Percentiles rank a stretch among this genome's conserved stretches.
phyloP scores from a whole-genome alignment of 768 basidiomycete species.

The Atractiella rhizophila region DNA sequence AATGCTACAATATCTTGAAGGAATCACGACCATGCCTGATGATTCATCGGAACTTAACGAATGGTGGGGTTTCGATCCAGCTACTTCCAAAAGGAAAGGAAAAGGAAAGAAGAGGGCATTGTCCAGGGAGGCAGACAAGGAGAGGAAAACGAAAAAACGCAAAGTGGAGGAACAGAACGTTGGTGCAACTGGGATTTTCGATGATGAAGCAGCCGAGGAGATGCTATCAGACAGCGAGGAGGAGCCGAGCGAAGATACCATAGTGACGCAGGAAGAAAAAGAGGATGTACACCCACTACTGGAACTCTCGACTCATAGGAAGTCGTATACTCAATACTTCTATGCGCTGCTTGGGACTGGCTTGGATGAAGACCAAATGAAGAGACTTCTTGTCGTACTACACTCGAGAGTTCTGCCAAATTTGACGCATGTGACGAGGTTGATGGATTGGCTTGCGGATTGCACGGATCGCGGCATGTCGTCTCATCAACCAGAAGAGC shows the following conservation, averaged over 20 bases:
- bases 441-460: conserved; percentile 78
- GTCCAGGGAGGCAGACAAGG: neutral
- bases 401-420: conserved; percentile 63
- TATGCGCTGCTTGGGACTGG: conserved; percentile 32
- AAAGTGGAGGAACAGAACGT: conserved; percentile 24
- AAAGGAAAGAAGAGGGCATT: neutral
- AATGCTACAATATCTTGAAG: conserved; percentile 40
- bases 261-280: conserved; percentile 22
- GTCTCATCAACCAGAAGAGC: neutral
- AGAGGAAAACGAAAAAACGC: conserved; percentile 20
- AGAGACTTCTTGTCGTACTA: conserved; percentile 46
- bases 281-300: conserved; percentile 46
- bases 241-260: conserved; percentile 6
- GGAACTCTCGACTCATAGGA: conserved; percentile 36
- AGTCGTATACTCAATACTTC: conserved; percentile 63
- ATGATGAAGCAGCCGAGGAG: conserved; percentile 10
- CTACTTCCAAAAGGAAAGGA: conserved; percentile 29
- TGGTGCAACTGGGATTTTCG: conserved; percentile 33
- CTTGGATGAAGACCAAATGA: conserved; percentile 23
- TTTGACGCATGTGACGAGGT: conserved; percentile 43
- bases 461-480: conserved; percentile 53
- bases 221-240: conserved; percentile 20
- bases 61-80: conserved; percentile 66
- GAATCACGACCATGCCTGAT: conserved; percentile 47
- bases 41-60: conserved; percentile 38